These are phyloP conservation scores for Boletus sp. DNA, from an alignment of 768 basidiomycete genomes.

Conservation along the genomic window DNA sequence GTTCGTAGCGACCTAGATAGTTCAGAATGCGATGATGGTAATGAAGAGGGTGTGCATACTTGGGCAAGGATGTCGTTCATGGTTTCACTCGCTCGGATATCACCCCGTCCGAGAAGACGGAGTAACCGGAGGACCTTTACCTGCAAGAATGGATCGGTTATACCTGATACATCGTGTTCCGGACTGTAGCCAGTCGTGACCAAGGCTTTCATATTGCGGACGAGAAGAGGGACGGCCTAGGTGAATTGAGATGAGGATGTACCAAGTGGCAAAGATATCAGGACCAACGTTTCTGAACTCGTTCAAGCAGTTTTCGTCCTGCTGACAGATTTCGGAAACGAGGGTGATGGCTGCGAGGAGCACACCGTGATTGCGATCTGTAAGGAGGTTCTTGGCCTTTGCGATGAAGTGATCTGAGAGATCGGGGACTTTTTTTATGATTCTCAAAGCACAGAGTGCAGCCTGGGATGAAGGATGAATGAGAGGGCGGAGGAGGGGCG, in stretches of 20 bases:
- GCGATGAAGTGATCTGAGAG: conserved; percentile 87
- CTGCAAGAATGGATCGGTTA: conserved; percentile 95
- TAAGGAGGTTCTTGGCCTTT: conserved; percentile 87
- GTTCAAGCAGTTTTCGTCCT: conserved; percentile 66
- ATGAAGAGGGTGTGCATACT: conserved; percentile 38
- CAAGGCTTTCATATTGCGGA: conserved; percentile 91
- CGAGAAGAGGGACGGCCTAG: conserved; percentile 89
- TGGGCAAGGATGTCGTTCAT: conserved; percentile 99
- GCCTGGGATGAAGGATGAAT: conserved; percentile 51
- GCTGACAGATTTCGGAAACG: conserved; percentile 90
- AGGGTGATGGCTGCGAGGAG: conserved; percentile 92
- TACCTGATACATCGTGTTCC: conserved; percentile 98
- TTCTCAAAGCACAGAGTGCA: conserved; percentile 89
- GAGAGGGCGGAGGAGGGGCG: background rate
- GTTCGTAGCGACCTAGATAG: conserved; percentile 89
- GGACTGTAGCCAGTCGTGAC: conserved; percentile 97
- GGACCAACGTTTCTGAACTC: conserved; percentile 84
- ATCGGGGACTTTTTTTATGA: conserved; percentile 95
- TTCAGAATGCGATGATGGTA: background rate
- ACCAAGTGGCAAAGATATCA: conserved; percentile 6
- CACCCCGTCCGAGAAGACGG: conserved; percentile 82
- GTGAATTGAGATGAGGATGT: conserved; percentile 7
- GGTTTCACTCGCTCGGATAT: conserved; percentile 83
- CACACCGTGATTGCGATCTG: conserved; percentile 97
- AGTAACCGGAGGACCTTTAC: conserved; percentile 90